phyloP scores from a whole-genome alignment of 441 rosid genomes.

The Croton setiger region DNA sequence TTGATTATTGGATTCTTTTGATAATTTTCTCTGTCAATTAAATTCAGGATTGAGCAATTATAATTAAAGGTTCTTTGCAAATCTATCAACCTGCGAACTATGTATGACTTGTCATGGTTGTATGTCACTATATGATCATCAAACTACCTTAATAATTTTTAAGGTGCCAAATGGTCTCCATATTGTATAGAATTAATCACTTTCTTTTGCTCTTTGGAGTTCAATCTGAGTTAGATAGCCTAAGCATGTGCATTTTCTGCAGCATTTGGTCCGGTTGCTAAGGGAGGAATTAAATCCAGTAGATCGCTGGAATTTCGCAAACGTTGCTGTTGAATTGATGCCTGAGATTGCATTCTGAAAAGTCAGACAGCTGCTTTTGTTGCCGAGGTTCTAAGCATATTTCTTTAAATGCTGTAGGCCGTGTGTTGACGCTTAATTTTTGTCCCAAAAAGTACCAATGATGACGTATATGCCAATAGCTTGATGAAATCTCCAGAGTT shows the following conservation, averaged over 20 bases:
- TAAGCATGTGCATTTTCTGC: slow-evolving; percentile 26
- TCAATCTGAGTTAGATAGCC: slow-evolving; percentile 7
- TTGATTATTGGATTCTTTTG: not conserved
- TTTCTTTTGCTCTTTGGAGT: not conserved
- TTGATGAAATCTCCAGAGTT: too few species aligned
- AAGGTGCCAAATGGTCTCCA: not conserved
- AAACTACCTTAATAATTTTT: not conserved
- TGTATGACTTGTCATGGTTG: not conserved
- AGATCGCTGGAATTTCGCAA: slow-evolving; percentile 78
- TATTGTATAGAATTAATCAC: not conserved
- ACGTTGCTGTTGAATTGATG: slow-evolving; percentile 75
- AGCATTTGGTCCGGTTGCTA: slow-evolving; percentile 92
- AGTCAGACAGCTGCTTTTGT: slow-evolving; percentile 96
- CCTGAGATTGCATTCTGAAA: slow-evolving; percentile 81
- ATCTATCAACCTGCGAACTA: not conserved
- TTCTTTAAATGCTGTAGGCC: slow-evolving; percentile 20
- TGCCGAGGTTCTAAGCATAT: slow-evolving; percentile 69
- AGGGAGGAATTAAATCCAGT: slow-evolving; percentile 88
- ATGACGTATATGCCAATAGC: too few species aligned
- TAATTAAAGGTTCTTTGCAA: not conserved
- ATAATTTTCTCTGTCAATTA: not conserved
- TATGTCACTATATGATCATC: not conserved
- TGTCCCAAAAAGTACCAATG: too few species aligned
- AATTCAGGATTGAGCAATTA: slow-evolving; percentile 2
- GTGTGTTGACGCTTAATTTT: too few species aligned